phyloP scores from a whole-genome alignment of 1,284 basidiomycete genomes.

The Pterulicium gracile region DNA sequence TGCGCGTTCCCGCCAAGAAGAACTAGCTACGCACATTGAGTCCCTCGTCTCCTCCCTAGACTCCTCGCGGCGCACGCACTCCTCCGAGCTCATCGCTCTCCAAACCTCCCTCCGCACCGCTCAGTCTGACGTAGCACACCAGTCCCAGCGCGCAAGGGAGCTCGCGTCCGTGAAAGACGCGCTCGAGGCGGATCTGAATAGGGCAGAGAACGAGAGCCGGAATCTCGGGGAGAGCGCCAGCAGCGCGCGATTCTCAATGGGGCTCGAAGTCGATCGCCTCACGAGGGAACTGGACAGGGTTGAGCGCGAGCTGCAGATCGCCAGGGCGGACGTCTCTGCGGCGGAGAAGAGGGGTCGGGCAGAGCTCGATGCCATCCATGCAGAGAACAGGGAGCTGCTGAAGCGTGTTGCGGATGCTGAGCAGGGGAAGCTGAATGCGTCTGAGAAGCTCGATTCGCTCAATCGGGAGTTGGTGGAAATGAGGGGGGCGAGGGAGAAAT shows the following conservation, averaged over 20 bases:
- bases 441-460: conserved; percentile 76
- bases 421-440: conserved; percentile 72
- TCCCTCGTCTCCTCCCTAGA: conserved; percentile 61
- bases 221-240: conserved; percentile 73
- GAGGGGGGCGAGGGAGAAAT: conserved; percentile 40
- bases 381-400: conserved; percentile 64
- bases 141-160: conserved; percentile 49
- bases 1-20: conserved; percentile 59
- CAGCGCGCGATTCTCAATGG: conserved; percentile 77
- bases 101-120: conserved; percentile 54
- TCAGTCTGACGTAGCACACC: conserved; percentile 48
- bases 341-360: conserved; percentile 47
- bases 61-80: conserved; percentile 45
- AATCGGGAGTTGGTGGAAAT: conserved; percentile 54
- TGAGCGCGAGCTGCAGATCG: conserved; percentile 72
- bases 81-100: conserved; percentile 54
- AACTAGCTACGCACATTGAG: conserved; percentile 66
- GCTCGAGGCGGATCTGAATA: conserved; percentile 65
- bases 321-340: conserved; percentile 63
- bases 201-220: conserved; percentile 56
- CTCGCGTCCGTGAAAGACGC: conserved; percentile 65
- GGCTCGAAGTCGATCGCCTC: conserved; percentile 84
- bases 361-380: conserved; percentile 43
- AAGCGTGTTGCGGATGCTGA: conserved; percentile 72
- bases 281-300: conserved; percentile 76